Base-by-base conservation (phyloP, 129 eudicot genomes). In the Lactuca sativa region DNA sequence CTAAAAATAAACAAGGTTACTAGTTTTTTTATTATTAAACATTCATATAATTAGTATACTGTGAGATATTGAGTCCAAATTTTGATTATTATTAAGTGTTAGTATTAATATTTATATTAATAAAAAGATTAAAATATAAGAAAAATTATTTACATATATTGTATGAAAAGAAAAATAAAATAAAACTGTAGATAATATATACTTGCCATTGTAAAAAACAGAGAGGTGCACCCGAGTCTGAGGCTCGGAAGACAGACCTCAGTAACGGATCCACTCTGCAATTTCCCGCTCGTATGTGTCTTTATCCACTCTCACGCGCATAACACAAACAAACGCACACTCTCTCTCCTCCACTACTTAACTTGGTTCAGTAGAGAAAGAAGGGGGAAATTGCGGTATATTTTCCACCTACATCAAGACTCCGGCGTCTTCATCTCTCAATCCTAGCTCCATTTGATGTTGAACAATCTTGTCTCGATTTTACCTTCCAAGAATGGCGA, bases 231-330 rank as follows among this genome's bases (percentile, higher is more conserved):
- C 18, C 44, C 65, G 59, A 74, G 55, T 32, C 84, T 61, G 25
- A 67, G 85, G 75, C 21, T 78, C 77, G 89, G 76, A 3, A 4
- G 2, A 69, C 82, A 32, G 33, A 62, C 82, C 84, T 77, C 66
- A 8, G 52, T 62, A 70, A 61, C 69, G 56, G 49, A 36, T 3
- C 67, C 78, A 18, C 40, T 6, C 2, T 16, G 12, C 17, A 57
- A 21, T 74, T 78, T 78, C 83, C 86, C 83, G 83, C 86, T 82
- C 83, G 64, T 47, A 51, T 34, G 0, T 62, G 59, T 44, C 64
- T 11, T 67, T 49, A 44, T 74, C 73, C 61, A 65, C 16, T 56
- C 73, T 64, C 82, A 75, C 85, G 74, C 81, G 66, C 71, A 6
- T 14, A 4, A 0, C 8, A 18, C 61, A 14, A 56, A 56, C 75